phyloP scores from a whole-genome alignment of 345 rosid species.

The Nephelium lappaceum region DNA sequence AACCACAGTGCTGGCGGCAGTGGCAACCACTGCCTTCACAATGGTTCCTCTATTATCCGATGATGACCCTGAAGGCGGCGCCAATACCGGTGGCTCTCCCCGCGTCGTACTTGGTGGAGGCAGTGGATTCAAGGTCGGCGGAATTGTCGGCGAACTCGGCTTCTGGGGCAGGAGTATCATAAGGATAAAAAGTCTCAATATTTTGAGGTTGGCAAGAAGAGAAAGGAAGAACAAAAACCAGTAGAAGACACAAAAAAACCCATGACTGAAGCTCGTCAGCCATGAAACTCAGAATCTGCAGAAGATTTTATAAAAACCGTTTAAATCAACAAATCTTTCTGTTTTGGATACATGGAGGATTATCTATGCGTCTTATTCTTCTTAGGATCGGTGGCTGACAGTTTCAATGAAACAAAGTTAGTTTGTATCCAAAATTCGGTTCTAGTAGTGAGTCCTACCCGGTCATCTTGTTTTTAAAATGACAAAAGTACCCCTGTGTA shows the following conservation, averaged over 20 bases:
- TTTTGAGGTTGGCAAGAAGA: constrained; percentile 59
- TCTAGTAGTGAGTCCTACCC: constrained; percentile 1
- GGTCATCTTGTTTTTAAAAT: constrained; percentile 6
- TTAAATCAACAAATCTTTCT: background rate
- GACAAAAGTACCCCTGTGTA: constrained; percentile 9
- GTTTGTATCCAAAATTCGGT: constrained; percentile 20
- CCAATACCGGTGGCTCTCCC: background rate
- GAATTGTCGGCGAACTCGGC: background rate
- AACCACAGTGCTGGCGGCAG: constrained; percentile 63
- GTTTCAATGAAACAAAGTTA: constrained; percentile 34
- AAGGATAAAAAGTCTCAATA: constrained; percentile 63
- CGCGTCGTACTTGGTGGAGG: constrained; percentile 13
- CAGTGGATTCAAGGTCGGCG: background rate
- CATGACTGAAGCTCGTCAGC: constrained; percentile 43
- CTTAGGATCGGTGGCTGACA: constrained; percentile 35
- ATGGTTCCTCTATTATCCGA: constrained; percentile 29
- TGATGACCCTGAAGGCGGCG: constrained; percentile 28
- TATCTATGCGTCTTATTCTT: constrained; percentile 11
- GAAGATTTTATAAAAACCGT: constrained; percentile 8
- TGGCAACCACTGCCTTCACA: constrained; percentile 59
- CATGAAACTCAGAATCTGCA: constrained; percentile 34
- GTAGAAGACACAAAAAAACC: constrained; percentile 21
- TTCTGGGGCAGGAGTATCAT: constrained; percentile 21
- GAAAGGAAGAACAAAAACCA: constrained; percentile 28
- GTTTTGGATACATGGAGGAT: background rate